Base-by-base conservation (phyloP, 805 yeast genomes). In the Starmerella riodocensis region DNA sequence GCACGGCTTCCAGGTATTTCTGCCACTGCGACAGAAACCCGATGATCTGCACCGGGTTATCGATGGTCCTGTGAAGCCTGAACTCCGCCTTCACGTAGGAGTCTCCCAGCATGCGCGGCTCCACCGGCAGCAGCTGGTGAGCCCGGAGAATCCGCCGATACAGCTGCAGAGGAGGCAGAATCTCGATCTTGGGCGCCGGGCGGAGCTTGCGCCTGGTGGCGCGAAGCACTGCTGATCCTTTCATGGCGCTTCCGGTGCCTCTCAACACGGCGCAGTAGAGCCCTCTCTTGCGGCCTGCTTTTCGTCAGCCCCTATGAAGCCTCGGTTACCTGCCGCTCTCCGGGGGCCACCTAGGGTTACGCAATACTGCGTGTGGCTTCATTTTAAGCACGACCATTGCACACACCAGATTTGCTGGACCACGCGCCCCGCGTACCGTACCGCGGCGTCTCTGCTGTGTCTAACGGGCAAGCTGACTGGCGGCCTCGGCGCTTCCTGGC, bases 21-120 rank as follows among this genome's bases (percentile, higher is more conserved):
- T 91, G 98, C 99, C 99, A 91, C 44, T 83, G 78, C 1, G 93
- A 74, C 45, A 91, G 66, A 52, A 91, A 91, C 9, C 96, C 98
- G 9, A 91, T 85, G 25, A 91, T 84, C 54, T 88, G 93, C 19
- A 84, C 66, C 3, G 99, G 97, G 57, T 91, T 85, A 48, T 84
- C 94, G 6, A 78, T 70, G 34, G 65, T 60, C 43, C 75, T 71
- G 61, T 91, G 98, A 6, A 86, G 78, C 52, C 76, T 74, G 65
- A 91, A 91, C 62, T 91, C 99, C 26, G 77, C 72, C 55, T 76
- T 80, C 37, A 88, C 94, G 57, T 91, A 91, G 49, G 74, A 69
- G 59, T 91, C 95, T 4, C 98, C 99, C 18, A 91, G 66, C 37
- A 74, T 69, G 42, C 93, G 68, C 35, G 74, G 74, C 3, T 62